phyloP scores from a whole-genome alignment of 2,329 filamentous ascomycete genomes.

The Penicillium sp. region DNA sequence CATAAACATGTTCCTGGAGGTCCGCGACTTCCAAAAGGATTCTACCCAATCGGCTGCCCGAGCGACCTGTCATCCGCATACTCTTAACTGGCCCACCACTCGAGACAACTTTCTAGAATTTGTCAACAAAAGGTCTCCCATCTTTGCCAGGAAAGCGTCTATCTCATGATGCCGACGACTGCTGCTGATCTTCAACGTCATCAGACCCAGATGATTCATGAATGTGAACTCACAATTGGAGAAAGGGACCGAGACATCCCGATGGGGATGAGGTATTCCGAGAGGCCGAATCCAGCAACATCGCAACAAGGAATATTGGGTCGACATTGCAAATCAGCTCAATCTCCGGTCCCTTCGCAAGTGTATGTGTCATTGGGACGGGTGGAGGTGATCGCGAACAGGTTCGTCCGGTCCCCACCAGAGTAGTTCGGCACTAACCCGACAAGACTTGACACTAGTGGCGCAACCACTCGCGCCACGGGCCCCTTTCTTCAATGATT shows the following conservation, averaged over 20 bases:
- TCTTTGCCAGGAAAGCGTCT: too few species aligned
- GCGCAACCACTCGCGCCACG: conserved; percentile 1
- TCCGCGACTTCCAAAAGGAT: background rate
- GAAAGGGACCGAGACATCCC: background rate
- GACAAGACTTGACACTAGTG: conserved; percentile 2
- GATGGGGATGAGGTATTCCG: background rate
- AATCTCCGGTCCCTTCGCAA: background rate
- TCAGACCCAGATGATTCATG: background rate
- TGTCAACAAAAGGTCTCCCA: background rate
- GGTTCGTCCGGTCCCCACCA: background rate
- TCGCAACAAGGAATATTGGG: background rate
- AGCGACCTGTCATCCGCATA: background rate
- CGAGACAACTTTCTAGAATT: background rate
- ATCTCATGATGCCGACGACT: background rate
- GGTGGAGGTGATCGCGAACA: conserved; percentile 1
- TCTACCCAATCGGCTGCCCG: background rate
- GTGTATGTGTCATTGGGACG: conserved; percentile 4
- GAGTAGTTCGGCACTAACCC: background rate
- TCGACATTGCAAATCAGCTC: background rate
- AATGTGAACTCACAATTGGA: conserved; percentile 1
- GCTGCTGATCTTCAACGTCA: background rate
- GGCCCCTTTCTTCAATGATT: conserved; percentile 3
- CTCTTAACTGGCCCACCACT: background rate
- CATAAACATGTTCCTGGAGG: background rate
- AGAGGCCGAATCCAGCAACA: background rate